Conservation (phyloP, 2,329 filamentous ascomycete species). For the Trichoderma sp. region DNA sequence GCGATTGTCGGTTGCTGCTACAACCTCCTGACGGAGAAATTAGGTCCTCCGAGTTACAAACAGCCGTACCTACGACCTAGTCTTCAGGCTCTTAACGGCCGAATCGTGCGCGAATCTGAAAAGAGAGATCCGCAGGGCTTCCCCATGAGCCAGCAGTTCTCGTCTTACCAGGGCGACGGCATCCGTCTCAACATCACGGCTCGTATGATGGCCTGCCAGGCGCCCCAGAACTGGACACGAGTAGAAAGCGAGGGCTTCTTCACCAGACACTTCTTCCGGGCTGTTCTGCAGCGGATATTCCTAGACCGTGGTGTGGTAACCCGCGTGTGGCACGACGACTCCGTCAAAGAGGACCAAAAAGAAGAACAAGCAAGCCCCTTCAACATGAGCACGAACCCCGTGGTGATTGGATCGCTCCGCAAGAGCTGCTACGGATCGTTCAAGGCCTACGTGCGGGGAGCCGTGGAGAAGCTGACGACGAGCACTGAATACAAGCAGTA, state of each 20-base stretch:
- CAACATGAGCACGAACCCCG: slow-evolving; percentile 65
- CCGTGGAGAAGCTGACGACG: slow-evolving; percentile 68
- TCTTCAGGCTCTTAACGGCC: slow-evolving; percentile 63
- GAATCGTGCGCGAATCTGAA: slow-evolving; percentile 64
- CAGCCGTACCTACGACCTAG: slow-evolving; percentile 71
- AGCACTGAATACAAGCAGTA: slow-evolving; percentile 56
- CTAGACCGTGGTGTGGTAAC: slow-evolving; percentile 77
- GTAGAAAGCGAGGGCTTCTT: slow-evolving; percentile 85
- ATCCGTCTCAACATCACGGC: slow-evolving; percentile 92
- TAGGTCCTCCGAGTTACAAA: slow-evolving; percentile 85
- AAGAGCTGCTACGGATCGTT: slow-evolving; percentile 79
- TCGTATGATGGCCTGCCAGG: slow-evolving; percentile 97
- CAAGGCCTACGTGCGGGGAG: slow-evolving; percentile 73
- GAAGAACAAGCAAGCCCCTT: slow-evolving; percentile 35
- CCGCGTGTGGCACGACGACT: slow-evolving; percentile 46
- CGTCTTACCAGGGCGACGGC: slow-evolving; percentile 56
- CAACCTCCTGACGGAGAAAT: slow-evolving; percentile 87
- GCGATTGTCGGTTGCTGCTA: slow-evolving; percentile 98
- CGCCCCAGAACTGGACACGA: slow-evolving; percentile 84
- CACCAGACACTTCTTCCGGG: slow-evolving; percentile 87
- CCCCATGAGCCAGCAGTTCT: slow-evolving; percentile 77
- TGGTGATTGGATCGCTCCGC: slow-evolving; percentile 81
- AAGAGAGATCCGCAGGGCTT: slow-evolving; percentile 88
- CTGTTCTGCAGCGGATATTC: slow-evolving; percentile 87
- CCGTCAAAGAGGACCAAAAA: slow-evolving; percentile 30